Evolutionary conservation across 129 eudicot species (phyloP).

Genomic region (Pulicaria dysenterica): DNA sequence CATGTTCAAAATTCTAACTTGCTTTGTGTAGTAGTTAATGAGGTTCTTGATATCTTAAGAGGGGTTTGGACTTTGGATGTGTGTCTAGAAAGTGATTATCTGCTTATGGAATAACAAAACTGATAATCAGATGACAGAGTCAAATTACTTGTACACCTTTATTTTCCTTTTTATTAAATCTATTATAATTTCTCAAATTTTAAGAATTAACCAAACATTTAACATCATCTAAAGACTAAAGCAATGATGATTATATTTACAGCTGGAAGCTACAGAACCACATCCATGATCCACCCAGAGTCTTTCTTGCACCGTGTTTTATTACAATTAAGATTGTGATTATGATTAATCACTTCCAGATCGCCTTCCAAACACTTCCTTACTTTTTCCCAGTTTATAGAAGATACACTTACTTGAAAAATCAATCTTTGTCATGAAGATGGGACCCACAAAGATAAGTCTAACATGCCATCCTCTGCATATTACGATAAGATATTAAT

Average conservation of each 20-base stretch:
- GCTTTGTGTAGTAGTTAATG: background rate
- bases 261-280: background rate
- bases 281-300: background rate
- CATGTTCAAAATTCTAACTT: background rate
- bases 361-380: background rate
- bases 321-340: background rate
- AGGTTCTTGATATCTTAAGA: background rate
- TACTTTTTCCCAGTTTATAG: background rate
- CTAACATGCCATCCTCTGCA: background rate
- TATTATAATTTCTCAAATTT: background rate
- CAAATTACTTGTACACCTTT: background rate
- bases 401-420: background rate
- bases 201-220: background rate
- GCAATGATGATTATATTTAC: background rate
- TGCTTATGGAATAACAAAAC: background rate
- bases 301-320: background rate
- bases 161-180: background rate
- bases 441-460: background rate
- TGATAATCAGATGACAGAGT: background rate
- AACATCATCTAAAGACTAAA: background rate
- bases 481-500: background rate
- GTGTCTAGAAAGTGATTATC: background rate
- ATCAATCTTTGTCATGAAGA: background rate
- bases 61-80: constrained; percentile 13
- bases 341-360: background rate